Evolutionary conservation across 1,139 yeast genomes (phyloP).

Genomic region (Debaryomycetaceae sp.): DNA sequence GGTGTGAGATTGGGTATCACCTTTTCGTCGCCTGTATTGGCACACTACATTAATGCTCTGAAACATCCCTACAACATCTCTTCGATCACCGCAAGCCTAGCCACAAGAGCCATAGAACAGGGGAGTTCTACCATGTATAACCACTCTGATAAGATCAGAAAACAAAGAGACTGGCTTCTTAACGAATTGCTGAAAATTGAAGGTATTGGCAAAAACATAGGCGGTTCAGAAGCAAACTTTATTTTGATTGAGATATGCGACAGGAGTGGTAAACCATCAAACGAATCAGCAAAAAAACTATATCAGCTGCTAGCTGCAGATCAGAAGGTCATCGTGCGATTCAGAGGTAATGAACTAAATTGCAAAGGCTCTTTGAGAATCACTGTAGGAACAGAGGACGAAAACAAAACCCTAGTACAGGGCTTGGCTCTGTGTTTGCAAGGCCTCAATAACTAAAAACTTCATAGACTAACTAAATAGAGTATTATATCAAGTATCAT

Average conservation of each 20-base stretch:
- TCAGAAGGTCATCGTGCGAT: constrained; percentile 80
- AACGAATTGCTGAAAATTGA: constrained; percentile 49
- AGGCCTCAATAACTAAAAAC: constrained; percentile 6
- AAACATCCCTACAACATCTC: constrained; percentile 96
- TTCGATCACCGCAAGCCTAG: constrained; percentile 73
- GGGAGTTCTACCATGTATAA: constrained; percentile 61
- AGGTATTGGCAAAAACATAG: constrained; percentile 71
- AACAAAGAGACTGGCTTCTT: constrained; percentile 55
- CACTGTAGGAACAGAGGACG: constrained; percentile 79
- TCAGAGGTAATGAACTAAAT: constrained; percentile 85
- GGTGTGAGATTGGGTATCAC: constrained; percentile 89
- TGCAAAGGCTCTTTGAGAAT: constrained; percentile 85
- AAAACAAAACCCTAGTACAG: constrained; percentile 56
- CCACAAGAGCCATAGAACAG: constrained; percentile 63
- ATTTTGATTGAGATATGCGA: constrained; percentile 68
- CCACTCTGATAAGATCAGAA: constrained; percentile 47
- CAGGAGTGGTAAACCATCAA: constrained; percentile 59
- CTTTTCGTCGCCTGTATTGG: constrained; percentile 56
- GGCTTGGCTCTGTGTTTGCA: constrained; percentile 36
- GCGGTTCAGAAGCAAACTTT: constrained; percentile 89
- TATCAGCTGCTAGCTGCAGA: constrained; percentile 69
- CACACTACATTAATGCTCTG: constrained; percentile 75
- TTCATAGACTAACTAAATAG: not conserved
- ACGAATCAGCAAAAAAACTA: constrained; percentile 62
- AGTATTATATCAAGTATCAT: no score